phyloP scores from a whole-genome alignment of 208 protist species.

The Wallacemonas rigidus region DNA sequence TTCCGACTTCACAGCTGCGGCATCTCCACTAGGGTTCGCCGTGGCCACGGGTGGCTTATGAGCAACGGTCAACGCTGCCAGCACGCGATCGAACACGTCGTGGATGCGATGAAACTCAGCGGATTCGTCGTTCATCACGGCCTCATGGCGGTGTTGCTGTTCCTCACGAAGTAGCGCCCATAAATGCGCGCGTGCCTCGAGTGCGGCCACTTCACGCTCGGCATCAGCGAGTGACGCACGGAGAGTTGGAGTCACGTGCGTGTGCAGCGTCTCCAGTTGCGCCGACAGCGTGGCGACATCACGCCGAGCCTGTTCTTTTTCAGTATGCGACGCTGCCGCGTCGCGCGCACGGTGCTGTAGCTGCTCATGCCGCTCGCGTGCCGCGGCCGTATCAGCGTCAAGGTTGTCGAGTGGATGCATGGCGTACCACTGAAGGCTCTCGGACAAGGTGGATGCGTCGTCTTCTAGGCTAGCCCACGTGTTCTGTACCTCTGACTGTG shows the following conservation, averaged over 20 bases:
- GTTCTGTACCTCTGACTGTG: neutral
- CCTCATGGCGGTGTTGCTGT: neutral
- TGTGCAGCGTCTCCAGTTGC: constrained; percentile 13
- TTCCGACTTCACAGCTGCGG: neutral
- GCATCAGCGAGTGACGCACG: constrained; percentile 6
- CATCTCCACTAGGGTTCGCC: too few species aligned
- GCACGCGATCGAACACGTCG: neutral
- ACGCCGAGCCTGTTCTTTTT: neutral
- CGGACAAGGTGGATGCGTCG: constrained; percentile 24
- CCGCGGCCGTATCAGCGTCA: constrained; percentile 36
- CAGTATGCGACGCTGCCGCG: neutral
- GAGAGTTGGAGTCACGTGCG: neutral
- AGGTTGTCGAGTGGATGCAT: constrained; percentile 48
- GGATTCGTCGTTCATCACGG: neutral
- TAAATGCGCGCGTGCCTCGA: constrained; percentile 3
- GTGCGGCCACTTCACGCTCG: constrained; percentile 1
- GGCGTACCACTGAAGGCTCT: constrained; percentile 56
- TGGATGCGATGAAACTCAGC: neutral
- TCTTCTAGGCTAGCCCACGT: neutral
- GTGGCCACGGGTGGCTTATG: neutral
- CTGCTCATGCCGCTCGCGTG: constrained; percentile 17
- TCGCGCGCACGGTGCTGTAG: constrained; percentile 19
- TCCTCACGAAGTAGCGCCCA: constrained; percentile 6
- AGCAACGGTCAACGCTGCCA: neutral
- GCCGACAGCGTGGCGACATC: constrained; percentile 12